Percentiles rank a stretch among this genome's conserved stretches.
phyloP scores from a whole-genome alignment of 306 rosid species.

The Quercus mongolica region DNA sequence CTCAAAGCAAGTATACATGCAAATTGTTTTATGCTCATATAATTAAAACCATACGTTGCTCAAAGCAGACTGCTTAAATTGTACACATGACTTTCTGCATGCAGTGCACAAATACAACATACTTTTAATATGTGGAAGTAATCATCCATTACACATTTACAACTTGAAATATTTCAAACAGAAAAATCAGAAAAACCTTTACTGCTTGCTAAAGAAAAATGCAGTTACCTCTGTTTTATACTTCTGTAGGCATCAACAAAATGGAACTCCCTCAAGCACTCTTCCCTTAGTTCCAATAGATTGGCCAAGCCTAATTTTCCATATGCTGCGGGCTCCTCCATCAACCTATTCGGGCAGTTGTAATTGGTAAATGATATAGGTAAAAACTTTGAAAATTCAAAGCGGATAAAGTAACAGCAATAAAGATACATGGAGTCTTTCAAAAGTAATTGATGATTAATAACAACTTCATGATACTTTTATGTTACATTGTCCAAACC shows the following conservation, averaged over 20 bases:
- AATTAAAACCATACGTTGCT: slow-evolving; percentile 5
- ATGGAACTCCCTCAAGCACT: slow-evolving; percentile 97
- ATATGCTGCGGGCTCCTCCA: slow-evolving; percentile 97
- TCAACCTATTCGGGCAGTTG: slow-evolving; percentile 57
- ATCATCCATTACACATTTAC: background rate
- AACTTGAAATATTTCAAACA: background rate
- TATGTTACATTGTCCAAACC: background rate
- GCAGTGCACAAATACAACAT: background rate
- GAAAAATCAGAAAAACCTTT: background rate
- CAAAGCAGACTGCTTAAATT: background rate
- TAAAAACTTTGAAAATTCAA: background rate
- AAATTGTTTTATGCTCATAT: background rate
- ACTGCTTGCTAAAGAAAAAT: slow-evolving; percentile 12
- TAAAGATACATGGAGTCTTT: background rate
- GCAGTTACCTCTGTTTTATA: slow-evolving; percentile 82
- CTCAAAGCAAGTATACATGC: slow-evolving; percentile 1
- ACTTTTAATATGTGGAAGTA: background rate
- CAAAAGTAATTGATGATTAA: background rate
- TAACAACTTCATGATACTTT: background rate
- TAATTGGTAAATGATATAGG: slow-evolving; percentile 11
- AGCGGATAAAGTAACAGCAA: background rate
- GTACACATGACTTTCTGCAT: background rate
- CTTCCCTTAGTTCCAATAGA: slow-evolving; percentile 96
- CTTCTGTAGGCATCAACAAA: slow-evolving; percentile 92
- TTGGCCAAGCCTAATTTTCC: slow-evolving; percentile 95